Evolutionary conservation across 805 yeast species (phyloP), one percentile per base, ranked within the genome.

Genomic region (Sugiyamaella floridensis): DNA sequence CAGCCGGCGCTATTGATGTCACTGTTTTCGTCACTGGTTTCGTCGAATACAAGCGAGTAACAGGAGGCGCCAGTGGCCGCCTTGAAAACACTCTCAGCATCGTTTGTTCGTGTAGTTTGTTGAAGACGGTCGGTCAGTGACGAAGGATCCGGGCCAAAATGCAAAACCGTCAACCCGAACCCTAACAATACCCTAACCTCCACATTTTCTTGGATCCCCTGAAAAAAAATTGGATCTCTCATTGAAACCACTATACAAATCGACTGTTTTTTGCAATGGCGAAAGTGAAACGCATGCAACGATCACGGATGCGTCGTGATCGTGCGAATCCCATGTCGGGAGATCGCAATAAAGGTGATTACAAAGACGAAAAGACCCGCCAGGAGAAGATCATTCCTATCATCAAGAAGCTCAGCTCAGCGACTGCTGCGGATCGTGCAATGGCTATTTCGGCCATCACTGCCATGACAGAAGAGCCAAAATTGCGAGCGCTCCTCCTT

Each of bases 401-500:
- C 57, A 71, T 89, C 18, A 75, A 77, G 51, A 81, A 86, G 60
- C 71, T 90, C 52, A 71, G 77, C 49, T 78, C 89, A 2, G 68
- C 80, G 0, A 73, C 80, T 7, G 79, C 86, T 2, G 83, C 83
- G 62, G 97, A 90, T 55, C 76, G 88, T 54, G 76, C 86, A 0
- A 80, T 85, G 80, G 92, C 96, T 1, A 67, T 89, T 18, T 79
- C 83, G 10, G 83, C 93, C 2, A 80, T 89, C 43, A 75, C 83
- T 15, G 80, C 85, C 0, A 68, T 90, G 54, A 77, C 84, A 54
- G 95, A 86, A 54, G 93, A 88, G 60, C 68, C 78, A 1, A 71
- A 74, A 40, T 72, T 85, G 72, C 77, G 97, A 57, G 71, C 74
- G 50, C 49, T 81, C 52, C 72, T 89, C 18, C 68, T 90, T 56